phyloP scores from a whole-genome alignment of 2,329 filamentous ascomycete species.

The Xylariaceae sp. region DNA sequence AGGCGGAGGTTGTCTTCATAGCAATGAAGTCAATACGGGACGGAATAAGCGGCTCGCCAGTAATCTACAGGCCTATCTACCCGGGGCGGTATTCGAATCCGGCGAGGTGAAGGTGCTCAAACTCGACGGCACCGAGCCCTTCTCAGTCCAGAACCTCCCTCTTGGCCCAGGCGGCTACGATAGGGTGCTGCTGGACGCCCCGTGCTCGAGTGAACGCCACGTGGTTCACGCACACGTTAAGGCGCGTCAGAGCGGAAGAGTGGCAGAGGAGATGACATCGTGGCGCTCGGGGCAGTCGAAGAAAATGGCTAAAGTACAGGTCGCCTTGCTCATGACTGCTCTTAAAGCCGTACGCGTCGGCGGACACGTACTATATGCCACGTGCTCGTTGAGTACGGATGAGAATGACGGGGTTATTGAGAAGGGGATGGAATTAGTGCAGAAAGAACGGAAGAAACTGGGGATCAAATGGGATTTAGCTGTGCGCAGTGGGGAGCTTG shows the following conservation, averaged over 20 bases:
- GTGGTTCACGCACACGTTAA: constrained; percentile 34
- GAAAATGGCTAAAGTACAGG: constrained; percentile 31
- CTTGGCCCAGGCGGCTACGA: constrained; percentile 34
- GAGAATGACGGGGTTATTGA: constrained; percentile 39
- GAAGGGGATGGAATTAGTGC: constrained; percentile 29
- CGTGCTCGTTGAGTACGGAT: constrained; percentile 35
- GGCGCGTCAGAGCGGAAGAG: constrained; percentile 28
- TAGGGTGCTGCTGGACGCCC: constrained; percentile 37
- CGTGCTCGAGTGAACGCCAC: constrained; percentile 38
- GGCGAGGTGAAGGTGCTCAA: constrained; percentile 24
- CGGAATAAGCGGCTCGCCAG: constrained; percentile 31
- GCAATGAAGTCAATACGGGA: constrained; percentile 32
- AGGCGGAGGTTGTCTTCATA: constrained; percentile 31
- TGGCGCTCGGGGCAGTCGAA: constrained; percentile 35
- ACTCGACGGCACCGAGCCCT: constrained; percentile 26
- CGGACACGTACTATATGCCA: constrained; percentile 36
- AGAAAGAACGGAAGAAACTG: constrained; percentile 35
- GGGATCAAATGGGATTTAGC: constrained; percentile 28
- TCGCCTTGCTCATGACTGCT: constrained; percentile 34
- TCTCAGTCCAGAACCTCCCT: constrained; percentile 25
- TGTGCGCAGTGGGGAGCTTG: constrained; percentile 27
- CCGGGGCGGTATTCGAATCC: constrained; percentile 19
- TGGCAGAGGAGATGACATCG: constrained; percentile 33
- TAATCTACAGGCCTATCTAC: constrained; percentile 27
- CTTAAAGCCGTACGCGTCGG: constrained; percentile 32